A percentile compares a stretch with the other conserved stretches of the same genome.
These are phyloP conservation scores for Roridomyces roridus DNA, from an alignment of 768 basidiomycete genomes.

Conservation along the genomic window DNA sequence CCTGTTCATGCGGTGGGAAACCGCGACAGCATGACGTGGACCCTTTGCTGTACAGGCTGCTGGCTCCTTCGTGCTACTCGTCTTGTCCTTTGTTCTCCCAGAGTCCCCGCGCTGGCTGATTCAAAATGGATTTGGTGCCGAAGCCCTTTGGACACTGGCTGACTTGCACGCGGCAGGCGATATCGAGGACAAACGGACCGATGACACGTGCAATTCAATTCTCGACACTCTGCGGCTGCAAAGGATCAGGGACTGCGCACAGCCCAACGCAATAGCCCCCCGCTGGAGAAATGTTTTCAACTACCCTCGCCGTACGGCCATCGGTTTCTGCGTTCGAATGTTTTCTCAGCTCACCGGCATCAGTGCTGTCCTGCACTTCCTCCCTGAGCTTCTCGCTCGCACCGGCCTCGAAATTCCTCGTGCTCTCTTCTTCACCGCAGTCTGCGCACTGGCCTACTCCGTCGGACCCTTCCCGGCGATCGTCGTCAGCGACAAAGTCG, in stretches of 20 bases:
- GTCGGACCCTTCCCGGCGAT: constrained; percentile 58
- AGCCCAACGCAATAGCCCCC: too few relatives aligned
- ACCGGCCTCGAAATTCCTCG: constrained; percentile 51
- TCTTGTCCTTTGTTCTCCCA: constrained; percentile 55
- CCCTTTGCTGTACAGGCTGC: constrained; percentile 61
- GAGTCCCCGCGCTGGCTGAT: constrained; percentile 63
- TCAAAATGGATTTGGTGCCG: constrained; percentile 54
- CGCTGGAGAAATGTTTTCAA: constrained; percentile 55
- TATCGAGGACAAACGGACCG: constrained; percentile 44
- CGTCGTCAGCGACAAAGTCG: constrained; percentile 58
- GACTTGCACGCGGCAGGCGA: constrained; percentile 62
- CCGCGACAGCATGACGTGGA: constrained; percentile 62
- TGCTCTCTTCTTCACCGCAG: constrained; percentile 52
- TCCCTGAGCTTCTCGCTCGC: constrained; percentile 57
- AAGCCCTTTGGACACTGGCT: constrained; percentile 56
- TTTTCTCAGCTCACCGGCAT: constrained; percentile 63
- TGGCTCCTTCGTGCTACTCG: constrained; percentile 51
- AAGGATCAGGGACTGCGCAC: too few relatives aligned
- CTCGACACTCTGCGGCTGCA: constrained; percentile 42
- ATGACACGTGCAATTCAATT: constrained; percentile 52
- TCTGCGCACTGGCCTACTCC: constrained; percentile 54
- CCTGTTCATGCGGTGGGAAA: constrained; percentile 50
- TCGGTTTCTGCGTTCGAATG: constrained; percentile 59
- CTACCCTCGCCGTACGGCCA: constrained; percentile 51
- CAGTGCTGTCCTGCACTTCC: constrained; percentile 61